A percentile compares a stretch with the other conserved stretches of the same genome.
phyloP scores from a whole-genome alignment of 768 basidiomycete genomes.

The Nidularia sp. region DNA sequence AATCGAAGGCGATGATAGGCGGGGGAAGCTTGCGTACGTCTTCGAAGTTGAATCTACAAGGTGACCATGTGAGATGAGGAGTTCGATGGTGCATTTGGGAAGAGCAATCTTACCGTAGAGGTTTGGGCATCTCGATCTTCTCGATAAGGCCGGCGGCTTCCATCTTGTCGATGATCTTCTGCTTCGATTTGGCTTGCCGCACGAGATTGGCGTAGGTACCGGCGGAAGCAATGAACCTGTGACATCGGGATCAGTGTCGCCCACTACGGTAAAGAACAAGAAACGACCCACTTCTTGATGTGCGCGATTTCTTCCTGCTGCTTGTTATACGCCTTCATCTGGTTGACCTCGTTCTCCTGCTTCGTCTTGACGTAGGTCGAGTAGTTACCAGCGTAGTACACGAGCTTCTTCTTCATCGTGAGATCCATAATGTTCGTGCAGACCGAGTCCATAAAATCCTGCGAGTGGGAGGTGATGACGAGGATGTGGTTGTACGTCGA shows the following conservation, averaged over 20 bases:
- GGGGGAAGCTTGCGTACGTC: constrained; percentile 91
- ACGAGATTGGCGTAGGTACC: constrained; percentile 99
- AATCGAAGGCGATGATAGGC: constrained; percentile 94
- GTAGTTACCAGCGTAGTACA: constrained; percentile 96
- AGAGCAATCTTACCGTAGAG: constrained; percentile 54
- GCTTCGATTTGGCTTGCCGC: constrained; percentile 98
- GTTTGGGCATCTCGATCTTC: constrained; percentile 73
- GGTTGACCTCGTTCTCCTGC: constrained; percentile 97
- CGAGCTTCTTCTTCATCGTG: constrained; percentile 85
- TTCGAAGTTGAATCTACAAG: constrained; percentile 83
- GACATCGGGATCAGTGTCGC: constrained; percentile 7
- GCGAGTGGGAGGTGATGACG: constrained; percentile 96
- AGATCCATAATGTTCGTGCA: constrained; percentile 99
- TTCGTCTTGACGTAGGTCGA: constrained; percentile 96
- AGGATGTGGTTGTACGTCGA: constrained; percentile 99
- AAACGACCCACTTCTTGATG: constrained; percentile 88
- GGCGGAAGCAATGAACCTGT: constrained; percentile 95
- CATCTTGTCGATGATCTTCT: constrained; percentile 99
- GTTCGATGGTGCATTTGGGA: neutral
- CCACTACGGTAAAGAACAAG: neutral
- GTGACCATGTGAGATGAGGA: neutral
- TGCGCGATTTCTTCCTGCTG: constrained; percentile 98
- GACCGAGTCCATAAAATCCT: constrained; percentile 97
- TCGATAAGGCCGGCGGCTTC: constrained; percentile 97
- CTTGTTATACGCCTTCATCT: constrained; percentile 99